Conservation (phyloP, 352 stramenopile genomes). For the Pseudoperonospora humuli region DNA sequence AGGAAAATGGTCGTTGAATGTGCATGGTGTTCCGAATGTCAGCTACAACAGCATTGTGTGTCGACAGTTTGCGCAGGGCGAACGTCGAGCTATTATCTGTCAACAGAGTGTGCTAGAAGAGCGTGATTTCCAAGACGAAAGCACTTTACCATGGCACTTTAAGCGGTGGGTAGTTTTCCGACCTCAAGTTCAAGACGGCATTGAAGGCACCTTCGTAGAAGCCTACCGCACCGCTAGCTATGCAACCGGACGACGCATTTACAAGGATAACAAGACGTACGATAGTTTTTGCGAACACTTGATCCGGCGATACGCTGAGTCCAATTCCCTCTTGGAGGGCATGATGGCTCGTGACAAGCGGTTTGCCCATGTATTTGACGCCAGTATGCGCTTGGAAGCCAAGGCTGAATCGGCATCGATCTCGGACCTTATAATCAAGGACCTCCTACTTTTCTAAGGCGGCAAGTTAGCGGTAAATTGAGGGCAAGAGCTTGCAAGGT, state of each 20-base stretch:
- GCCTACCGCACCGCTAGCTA: constrained; percentile 81
- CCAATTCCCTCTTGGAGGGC: constrained; percentile 68
- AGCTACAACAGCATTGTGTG: constrained; percentile 84
- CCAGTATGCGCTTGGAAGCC: constrained; percentile 25
- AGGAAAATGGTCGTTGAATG: constrained; percentile 74
- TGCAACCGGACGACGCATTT: constrained; percentile 72
- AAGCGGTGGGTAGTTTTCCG: constrained; percentile 86
- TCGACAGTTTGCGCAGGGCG: constrained; percentile 40
- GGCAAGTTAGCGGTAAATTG: constrained; percentile 4
- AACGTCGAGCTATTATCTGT: constrained; percentile 66
- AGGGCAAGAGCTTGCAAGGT: not conserved
- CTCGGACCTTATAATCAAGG: constrained; percentile 80
- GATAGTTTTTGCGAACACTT: constrained; percentile 86
- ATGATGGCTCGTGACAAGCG: constrained; percentile 78
- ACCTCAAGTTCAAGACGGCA: constrained; percentile 54
- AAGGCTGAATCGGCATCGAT: constrained; percentile 52
- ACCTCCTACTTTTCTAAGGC: constrained; percentile 72
- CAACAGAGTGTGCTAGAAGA: constrained; percentile 81
- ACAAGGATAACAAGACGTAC: constrained; percentile 87
- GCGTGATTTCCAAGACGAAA: constrained; percentile 75
- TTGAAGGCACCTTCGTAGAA: constrained; percentile 74
- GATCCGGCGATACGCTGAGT: constrained; percentile 81
- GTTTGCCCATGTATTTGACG: constrained; percentile 51
- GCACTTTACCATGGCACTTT: constrained; percentile 77
- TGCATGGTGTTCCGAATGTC: constrained; percentile 77